A percentile compares a stretch with the other conserved stretches of the same genome.
These are phyloP conservation scores for Boechera divaricarpa DNA, from an alignment of 345 rosid genomes.

Conservation along the genomic window DNA sequence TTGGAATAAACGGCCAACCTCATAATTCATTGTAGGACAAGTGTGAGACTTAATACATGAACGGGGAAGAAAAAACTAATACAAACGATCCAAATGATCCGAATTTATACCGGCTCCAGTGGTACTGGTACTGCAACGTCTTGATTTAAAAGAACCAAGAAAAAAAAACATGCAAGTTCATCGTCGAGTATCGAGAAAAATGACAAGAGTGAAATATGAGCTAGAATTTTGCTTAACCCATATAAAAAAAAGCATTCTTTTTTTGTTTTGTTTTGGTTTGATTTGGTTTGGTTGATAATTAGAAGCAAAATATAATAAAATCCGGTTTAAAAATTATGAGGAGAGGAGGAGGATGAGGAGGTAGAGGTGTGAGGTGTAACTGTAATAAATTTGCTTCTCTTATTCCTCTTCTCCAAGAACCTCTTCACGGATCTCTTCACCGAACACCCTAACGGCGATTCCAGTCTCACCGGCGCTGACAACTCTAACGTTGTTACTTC, in stretches of 20 bases:
- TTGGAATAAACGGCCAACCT: background rate
- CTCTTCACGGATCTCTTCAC: conserved; percentile 42
- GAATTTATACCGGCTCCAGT: background rate
- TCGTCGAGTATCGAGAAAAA: conserved; percentile 36
- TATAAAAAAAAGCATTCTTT: background rate
- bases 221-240: background rate
- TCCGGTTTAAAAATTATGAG: conserved; percentile 8
- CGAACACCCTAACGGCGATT: conserved; percentile 31
- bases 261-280: background rate
- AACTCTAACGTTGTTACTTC: conserved; percentile 32
- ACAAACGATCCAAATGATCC: background rate
- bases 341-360: conserved; percentile 43
- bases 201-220: background rate
- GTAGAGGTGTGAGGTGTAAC: conserved; percentile 22
- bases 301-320: background rate
- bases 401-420: conserved; percentile 45
- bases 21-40: background rate
- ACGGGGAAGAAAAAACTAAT: background rate
- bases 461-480: conserved; percentile 29
- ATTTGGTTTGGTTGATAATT: background rate
- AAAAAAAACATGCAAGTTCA: conserved; percentile 37
- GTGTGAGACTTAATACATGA: background rate
- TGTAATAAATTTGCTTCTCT: conserved; percentile 29
- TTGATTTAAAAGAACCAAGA: background rate
- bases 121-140: background rate